phyloP scores from a whole-genome alignment of 148 eudicot genomes.

The Vaccinium darrowii region DNA sequence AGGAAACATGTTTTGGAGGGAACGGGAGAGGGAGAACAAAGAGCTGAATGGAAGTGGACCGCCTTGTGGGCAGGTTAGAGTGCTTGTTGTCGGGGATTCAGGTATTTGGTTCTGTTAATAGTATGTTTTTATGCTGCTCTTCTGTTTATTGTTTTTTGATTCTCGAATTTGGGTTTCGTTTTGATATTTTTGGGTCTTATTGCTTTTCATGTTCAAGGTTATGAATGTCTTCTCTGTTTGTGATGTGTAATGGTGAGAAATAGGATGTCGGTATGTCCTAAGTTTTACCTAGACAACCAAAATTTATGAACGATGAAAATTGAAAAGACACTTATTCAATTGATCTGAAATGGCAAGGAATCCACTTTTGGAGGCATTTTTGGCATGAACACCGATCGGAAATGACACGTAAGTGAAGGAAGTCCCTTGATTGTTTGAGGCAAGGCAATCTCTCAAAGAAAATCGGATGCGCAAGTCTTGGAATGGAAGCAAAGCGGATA shows the following conservation, averaged over 20 bases:
- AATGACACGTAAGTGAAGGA: too few species aligned
- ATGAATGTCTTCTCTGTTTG: not conserved
- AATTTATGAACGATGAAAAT: too few species aligned
- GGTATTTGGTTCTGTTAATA: constrained; percentile 34
- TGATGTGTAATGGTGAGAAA: not conserved
- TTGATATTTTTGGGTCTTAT: not conserved
- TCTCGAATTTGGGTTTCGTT: not conserved
- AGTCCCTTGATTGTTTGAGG: too few species aligned
- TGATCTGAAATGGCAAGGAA: too few species aligned
- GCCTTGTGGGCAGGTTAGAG: constrained; percentile 83
- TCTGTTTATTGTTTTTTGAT: not conserved
- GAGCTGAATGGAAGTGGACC: constrained; percentile 59
- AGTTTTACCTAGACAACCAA: not conserved
- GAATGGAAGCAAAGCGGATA: too few species aligned
- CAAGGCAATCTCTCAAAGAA: too few species aligned
- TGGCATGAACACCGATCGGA: too few species aligned
- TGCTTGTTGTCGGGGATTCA: constrained; percentile 91
- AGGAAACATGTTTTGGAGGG: constrained; percentile 86
- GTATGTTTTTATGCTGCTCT: not conserved
- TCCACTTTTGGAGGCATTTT: too few species aligned
- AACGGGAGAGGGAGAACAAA: constrained; percentile 59
- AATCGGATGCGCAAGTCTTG: too few species aligned
- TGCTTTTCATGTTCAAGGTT: not conserved
- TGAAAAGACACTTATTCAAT: too few species aligned
- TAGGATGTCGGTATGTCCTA: not conserved